Base-by-base conservation (phyloP, 345 rosid species). In the Brassica nigra region DNA sequence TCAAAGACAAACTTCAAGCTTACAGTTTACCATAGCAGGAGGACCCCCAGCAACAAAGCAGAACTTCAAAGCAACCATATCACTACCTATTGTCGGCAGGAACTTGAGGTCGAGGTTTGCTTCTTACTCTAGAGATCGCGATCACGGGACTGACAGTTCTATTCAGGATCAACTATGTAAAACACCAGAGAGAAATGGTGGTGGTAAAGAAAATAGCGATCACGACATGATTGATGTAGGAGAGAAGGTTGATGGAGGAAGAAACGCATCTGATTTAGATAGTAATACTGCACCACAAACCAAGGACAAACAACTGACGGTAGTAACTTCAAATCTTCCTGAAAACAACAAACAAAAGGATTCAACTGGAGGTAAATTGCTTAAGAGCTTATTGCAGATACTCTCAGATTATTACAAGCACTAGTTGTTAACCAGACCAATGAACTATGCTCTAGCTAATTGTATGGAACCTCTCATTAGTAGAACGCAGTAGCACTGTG, bases 41-140 rank as follows among this genome's bases (percentile, higher is more conserved):
- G 99, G 98, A 79, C 97, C 92, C 8, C 95, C 90, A 42, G 92
- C 98, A 30, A 87, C 96, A 67, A 85, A 78, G 74, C 97, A 92
- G 79, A 93, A 90, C 85, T 92, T 91, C 79, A 96, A 89, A 86
- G 97, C 99, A 57, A 89, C 86, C 61, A 89, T 96, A 71, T 89
- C 93, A 4, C 72, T 93, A 64, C 97, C 97, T 49, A 80, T 93
- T 74, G 83, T 96, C 76, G 95, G 98, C 68, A 87, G 83, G 82
- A 85, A 83, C 83, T 84, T 96, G 76, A 85, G 94, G 90, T 89
- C 92, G 68, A 86, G 88, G 79, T 76, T 96, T 79, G 91, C 89
- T 66, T 79, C 81, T 79, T 90, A 88, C 81, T 85, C 88, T 75
- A 87, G 85, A 84, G 92, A 87, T 76, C 68, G 62, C 62, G 66